Base-by-base conservation (phyloP, 805 yeast species). In the Jamesozyma lodderae region DNA sequence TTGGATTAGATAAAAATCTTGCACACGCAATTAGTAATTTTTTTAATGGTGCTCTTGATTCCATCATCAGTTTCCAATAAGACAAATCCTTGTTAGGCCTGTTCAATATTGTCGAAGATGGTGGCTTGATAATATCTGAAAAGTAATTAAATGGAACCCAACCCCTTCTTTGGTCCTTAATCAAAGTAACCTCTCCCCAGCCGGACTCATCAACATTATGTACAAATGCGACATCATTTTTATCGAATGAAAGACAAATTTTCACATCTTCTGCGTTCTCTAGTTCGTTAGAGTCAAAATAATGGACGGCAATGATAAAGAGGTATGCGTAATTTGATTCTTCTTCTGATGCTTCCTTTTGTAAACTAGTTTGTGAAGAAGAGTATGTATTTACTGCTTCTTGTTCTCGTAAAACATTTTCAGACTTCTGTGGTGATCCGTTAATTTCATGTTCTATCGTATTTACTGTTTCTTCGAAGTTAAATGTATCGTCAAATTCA, bases 61-160 rank as follows among this genome's bases (percentile, higher is more conserved):
- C 29, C 10, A 33, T 28, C 17, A 33, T 3, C 7, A 24, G 25
- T 19, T 31, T 24, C 39, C 39, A 36, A 19, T 36, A 36, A 7
- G 17, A 13, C 9, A 30, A 5, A 24, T 15, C 10, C 24, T 31
- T 17, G 17, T 30, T 24, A 13, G 31, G 11, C 7, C 29, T 23
- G 5, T 21, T 19, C 7, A 30, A 11, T 8, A 11, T 14, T 16
- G 7, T 18, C 5, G 13, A 7, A 11, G 10, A 11, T 25, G 21
- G 41, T 9, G 58, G 54, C 9, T 57, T 59, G 4, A 76, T 50
- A 4, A 64, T 54, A 41, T 65, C 68, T 4, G 77, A 62, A 51
- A 82, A 83, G 60, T 80, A 83, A 53, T 82, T 83, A 70, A 83
- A 78, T 3, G 94, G 94, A 14, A 82, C 84, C 94, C 94, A 83